These are phyloP conservation scores for Xylaria sp. DNA, from an alignment of 2,329 filamentous ascomycete genomes.

Conservation along the genomic window DNA sequence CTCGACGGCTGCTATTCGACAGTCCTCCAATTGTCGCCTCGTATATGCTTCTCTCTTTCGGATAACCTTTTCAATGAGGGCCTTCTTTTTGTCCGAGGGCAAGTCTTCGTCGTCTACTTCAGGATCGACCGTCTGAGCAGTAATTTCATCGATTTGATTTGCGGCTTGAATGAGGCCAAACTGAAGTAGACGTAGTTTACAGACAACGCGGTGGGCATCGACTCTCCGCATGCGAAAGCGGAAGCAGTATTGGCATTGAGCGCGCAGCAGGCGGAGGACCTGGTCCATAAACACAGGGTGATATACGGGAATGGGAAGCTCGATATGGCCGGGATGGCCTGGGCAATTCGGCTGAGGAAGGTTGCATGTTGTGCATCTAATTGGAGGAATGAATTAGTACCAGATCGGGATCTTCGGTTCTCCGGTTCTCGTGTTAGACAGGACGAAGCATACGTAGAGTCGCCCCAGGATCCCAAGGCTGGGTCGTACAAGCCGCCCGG, in stretches of 20 bases:
- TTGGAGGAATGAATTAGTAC: constrained; percentile 16
- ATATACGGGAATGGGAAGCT: constrained; percentile 91
- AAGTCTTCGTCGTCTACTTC: constrained; percentile 64
- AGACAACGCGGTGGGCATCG: constrained; percentile 81
- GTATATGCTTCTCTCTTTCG: constrained; percentile 74
- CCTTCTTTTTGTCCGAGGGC: constrained; percentile 65
- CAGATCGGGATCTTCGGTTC: no score
- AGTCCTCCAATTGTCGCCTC: constrained; percentile 73
- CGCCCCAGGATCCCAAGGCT: constrained; percentile 88
- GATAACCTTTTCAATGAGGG: constrained; percentile 62
- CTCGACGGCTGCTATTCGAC: constrained; percentile 61
- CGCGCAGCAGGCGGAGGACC: constrained; percentile 82
- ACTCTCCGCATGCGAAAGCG: constrained; percentile 82
- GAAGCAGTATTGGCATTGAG: constrained; percentile 92
- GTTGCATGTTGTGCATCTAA: constrained; percentile 91
- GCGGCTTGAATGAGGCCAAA: constrained; percentile 77
- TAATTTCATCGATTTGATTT: constrained; percentile 58
- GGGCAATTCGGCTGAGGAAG: constrained; percentile 84
- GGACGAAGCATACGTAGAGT: constrained; percentile 74
- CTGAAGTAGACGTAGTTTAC: constrained; percentile 86
- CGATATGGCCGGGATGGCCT: constrained; percentile 94
- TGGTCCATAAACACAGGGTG: constrained; percentile 98
- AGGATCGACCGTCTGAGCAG: constrained; percentile 49
- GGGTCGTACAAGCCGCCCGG: constrained; percentile 93
- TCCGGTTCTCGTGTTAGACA: neutral